Evolutionary conservation across 2,329 filamentous ascomycete genomes (phyloP).

Genomic region (Talaromyces marneffei): DNA sequence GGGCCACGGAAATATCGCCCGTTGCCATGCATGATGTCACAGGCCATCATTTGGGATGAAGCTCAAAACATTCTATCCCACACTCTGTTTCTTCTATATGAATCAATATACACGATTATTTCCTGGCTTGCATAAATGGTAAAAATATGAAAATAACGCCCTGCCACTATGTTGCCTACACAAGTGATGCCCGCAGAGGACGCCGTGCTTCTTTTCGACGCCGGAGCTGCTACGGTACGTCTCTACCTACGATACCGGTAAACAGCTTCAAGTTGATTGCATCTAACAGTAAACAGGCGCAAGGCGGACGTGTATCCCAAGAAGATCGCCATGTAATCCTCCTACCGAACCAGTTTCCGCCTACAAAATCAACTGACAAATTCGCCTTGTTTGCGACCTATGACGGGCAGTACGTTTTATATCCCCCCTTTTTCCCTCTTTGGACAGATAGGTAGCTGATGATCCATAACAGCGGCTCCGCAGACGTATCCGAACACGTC

Average conservation of each 20-base stretch:
- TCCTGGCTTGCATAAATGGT: background rate
- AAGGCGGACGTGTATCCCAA: constrained; percentile 26
- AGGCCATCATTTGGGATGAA: constrained; percentile 20
- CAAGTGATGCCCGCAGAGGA: constrained; percentile 22
- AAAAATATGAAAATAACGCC: background rate
- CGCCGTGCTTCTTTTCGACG: constrained; percentile 26
- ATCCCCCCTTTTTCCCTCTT: too few relatives aligned
- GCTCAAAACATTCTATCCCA: background rate
- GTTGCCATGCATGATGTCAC: constrained; percentile 24
- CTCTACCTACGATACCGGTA: too few relatives aligned
- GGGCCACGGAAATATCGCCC: background rate
- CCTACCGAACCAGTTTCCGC: constrained; percentile 27
- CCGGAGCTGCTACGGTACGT: constrained; percentile 26
- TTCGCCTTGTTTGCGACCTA: constrained; percentile 31
- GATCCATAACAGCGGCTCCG: constrained; percentile 26
- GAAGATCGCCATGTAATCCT: constrained; percentile 29
- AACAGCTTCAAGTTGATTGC: background rate
- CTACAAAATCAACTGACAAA: constrained; percentile 22
- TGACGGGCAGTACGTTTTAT: constrained; percentile 31
- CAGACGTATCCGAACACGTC: constrained; percentile 29
- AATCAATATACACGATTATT: background rate
- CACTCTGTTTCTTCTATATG: background rate
- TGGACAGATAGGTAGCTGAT: background rate
- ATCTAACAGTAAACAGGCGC: constrained; percentile 19
- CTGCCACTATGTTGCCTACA: constrained; percentile 19